Evolutionary conservation across 441 rosid genomes (phyloP), one percentile per base, ranked within the genome.

Genomic region (Eruca vesicaria): DNA sequence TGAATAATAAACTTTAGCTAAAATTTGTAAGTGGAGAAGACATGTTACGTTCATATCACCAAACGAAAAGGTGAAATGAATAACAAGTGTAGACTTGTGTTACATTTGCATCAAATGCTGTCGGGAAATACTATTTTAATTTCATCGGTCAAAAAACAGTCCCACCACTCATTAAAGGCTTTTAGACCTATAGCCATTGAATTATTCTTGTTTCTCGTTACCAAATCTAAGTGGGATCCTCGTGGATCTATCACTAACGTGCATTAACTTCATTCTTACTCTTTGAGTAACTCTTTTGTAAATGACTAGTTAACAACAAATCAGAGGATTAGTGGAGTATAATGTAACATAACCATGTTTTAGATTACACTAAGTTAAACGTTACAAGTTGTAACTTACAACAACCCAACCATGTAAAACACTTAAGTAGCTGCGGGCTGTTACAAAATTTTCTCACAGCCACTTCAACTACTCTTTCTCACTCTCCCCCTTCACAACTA

Each of bases 361-460:
- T 57, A 48, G 68, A 71, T 76, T 76, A 71, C 63, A 65, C 26
- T 68, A 77, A 66, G 71, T 6, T 71, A 77, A 71, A 64, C 72
- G 62, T 65, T 77, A 65, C 75, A 66, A 76, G 67, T 36, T 63
- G 32, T 63, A 63, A 12, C 52, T 63, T 36, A 20, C 69, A 65
- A 71, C 57, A 65, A 71, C 68, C 31, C 19, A 71, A 58, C 71
- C 72, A 64, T 71, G 68, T 58, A 58, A 76, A 16, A 70, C 64
- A 70, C 43, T 36, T 4, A 35, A 71, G 43, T 79, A 79, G 87
- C 90, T 85, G 98, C 91, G 95, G 98, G 91, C 89, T 82, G 83
- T 93, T 84, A 72, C 77, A 66, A 62, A 57, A 60, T 63, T 32
- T 63, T 62, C 70, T 52, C 85, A 86, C 91, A 83, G 84, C 92